Evolutionary conservation across 2,329 filamentous ascomycete genomes (phyloP).

Genomic region (Coniosporium tulheliwenetii): DNA sequence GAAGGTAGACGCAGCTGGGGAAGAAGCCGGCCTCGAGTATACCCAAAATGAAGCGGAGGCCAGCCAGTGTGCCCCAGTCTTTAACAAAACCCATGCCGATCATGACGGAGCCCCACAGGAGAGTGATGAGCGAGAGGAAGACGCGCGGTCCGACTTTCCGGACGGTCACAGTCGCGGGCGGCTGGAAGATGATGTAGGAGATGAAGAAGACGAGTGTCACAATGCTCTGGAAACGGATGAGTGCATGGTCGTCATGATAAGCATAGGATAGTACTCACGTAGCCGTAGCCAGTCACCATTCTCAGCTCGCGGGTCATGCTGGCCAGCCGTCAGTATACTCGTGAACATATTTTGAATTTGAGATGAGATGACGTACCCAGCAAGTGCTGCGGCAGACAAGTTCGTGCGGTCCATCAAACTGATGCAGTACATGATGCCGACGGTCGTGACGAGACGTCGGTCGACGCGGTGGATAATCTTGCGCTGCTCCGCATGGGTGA

Average conservation of each 20-base stretch:
- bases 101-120: constrained; percentile 46
- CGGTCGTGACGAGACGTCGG: constrained; percentile 29
- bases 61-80: constrained; percentile 36
- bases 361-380: constrained; percentile 31
- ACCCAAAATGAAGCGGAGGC: constrained; percentile 43
- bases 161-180: constrained; percentile 52
- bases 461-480: constrained; percentile 57
- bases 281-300: constrained; percentile 13
- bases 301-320: constrained; percentile 24
- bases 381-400: constrained; percentile 55
- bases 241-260: not conserved
- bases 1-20: constrained; percentile 52
- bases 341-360: not conserved
- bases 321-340: constrained; percentile 8
- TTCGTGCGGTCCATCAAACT: constrained; percentile 70
- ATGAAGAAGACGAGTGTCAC: constrained; percentile 61
- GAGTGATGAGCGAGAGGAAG: constrained; percentile 20
- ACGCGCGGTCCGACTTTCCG: constrained; percentile 41
- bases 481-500: constrained; percentile 46
- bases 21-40: constrained; percentile 56
- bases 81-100: constrained; percentile 48
- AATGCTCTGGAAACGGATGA: constrained; percentile 29
- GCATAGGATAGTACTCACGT: constrained; percentile 7
- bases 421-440: constrained; percentile 38
- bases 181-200: constrained; percentile 56